Conservation (phyloP, 2,329 filamentous ascomycete genomes). For the Exophiala oligosperma region DNA sequence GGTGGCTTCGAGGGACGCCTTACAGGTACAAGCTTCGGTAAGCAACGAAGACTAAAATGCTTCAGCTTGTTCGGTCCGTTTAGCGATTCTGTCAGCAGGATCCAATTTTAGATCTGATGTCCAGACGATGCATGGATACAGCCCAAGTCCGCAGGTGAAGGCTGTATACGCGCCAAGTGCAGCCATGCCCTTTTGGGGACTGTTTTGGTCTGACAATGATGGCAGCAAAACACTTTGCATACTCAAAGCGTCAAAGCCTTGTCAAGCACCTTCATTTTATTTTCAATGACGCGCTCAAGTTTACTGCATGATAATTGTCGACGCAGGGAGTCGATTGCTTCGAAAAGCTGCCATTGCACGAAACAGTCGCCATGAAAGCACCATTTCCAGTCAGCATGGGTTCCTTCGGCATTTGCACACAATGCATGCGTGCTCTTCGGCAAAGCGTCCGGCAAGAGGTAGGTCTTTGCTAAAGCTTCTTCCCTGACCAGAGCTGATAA, state of each 20-base stretch:
- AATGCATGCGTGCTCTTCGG: conserved; percentile 24
- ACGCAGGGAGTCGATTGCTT: not conserved
- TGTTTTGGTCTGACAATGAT: too few species aligned
- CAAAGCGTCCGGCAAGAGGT: conserved; percentile 15
- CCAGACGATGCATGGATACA: not conserved
- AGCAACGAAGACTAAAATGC: conserved; percentile 12
- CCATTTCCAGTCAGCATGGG: conserved; percentile 8
- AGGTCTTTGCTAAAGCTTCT: not conserved
- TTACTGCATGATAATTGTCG: too few species aligned
- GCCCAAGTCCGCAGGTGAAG: not conserved
- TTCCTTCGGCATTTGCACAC: conserved; percentile 23
- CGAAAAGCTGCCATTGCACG: not conserved
- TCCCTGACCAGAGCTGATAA: not conserved
- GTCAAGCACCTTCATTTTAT: not conserved
- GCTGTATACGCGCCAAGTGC: conserved; percentile 1
- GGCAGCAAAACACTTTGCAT: too few species aligned
- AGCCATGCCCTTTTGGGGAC: too few species aligned
- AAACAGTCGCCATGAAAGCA: not conserved
- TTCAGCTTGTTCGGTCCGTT: conserved; percentile 8
- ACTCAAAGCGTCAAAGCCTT: too few species aligned
- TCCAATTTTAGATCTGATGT: conserved; percentile 15
- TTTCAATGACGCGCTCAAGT: conserved; percentile 21
- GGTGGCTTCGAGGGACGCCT: not conserved
- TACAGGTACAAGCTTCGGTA: conserved; percentile 18
- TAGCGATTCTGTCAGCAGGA: conserved; percentile 12